Evolutionary conservation across 1,284 basidiomycete species (phyloP).

Genomic region (Trametes polyzona): DNA sequence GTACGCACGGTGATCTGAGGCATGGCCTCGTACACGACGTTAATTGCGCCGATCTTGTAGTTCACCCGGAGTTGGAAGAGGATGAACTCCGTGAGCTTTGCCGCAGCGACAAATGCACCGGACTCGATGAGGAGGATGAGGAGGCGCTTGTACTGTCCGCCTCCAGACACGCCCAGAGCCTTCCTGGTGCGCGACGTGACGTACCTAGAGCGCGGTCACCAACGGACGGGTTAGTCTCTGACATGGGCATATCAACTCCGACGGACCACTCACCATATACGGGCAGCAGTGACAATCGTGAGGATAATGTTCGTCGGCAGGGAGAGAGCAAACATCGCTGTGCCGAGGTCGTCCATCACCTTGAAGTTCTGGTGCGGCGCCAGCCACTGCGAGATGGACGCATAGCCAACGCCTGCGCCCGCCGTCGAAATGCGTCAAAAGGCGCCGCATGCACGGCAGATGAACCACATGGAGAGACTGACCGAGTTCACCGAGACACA

Average conservation of each 20-base stretch:
- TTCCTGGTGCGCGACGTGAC: neutral
- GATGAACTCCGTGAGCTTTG: constrained; percentile 16
- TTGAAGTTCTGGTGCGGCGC: neutral
- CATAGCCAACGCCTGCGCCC: neutral
- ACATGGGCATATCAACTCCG: neutral
- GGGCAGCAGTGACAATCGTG: constrained; percentile 4
- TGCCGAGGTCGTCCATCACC: constrained; percentile 20
- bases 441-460: neutral
- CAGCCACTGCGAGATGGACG: neutral
- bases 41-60: constrained; percentile 14
- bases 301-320: constrained; percentile 11
- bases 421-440: neutral
- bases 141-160: constrained; percentile 7
- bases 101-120: constrained; percentile 9
- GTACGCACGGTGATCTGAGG: constrained; percentile 15
- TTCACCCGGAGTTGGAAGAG: constrained; percentile 12
- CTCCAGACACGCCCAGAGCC: neutral
- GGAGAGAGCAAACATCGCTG: constrained; percentile 20
- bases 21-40: constrained; percentile 17
- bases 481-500: neutral
- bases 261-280: constrained; percentile 10
- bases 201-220: neutral
- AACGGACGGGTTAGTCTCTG: too few relatives aligned
- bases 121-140: constrained; percentile 12
- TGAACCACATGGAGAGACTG: neutral